Evolutionary conservation across 2,329 filamentous ascomycete species (phyloP).

Genomic region (Microdochium paspali): DNA sequence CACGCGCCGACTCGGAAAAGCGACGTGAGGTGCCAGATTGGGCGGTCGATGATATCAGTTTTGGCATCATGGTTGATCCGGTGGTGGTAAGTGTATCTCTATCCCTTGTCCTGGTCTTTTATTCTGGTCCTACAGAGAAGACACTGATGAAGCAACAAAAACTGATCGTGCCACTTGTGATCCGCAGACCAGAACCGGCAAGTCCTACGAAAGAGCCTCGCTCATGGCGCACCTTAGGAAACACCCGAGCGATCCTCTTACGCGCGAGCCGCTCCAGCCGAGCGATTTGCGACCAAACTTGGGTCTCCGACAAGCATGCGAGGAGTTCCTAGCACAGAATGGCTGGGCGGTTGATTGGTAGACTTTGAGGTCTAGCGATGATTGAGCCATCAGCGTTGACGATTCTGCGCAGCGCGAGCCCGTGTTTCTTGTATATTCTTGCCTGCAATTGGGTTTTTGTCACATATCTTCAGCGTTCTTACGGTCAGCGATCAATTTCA

Average conservation of each 20-base stretch:
- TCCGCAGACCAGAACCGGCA: conserved; percentile 68
- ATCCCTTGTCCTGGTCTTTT: not conserved
- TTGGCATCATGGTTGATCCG: conserved; percentile 65
- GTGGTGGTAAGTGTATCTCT: conserved; percentile 35
- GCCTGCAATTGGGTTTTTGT: no score
- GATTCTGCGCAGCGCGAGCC: no score
- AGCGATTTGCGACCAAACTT: conserved; percentile 74
- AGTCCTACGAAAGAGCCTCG: conserved; percentile 80
- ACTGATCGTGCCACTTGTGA: no score
- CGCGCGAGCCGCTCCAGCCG: conserved; percentile 60
- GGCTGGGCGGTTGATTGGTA: conserved; percentile 93
- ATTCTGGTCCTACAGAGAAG: no score
- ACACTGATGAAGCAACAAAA: no score
- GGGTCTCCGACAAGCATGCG: conserved; percentile 69
- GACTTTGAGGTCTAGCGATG: no score
- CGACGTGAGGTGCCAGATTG: conserved; percentile 62
- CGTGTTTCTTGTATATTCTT: no score
- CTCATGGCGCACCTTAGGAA: conserved; percentile 79
- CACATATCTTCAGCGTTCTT: no score
- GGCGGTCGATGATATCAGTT: conserved; percentile 67
- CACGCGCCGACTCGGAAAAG: conserved; percentile 32
- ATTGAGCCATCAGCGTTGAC: no score
- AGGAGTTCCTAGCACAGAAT: conserved; percentile 76
- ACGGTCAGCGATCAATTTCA: no score
- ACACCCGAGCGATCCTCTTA: conserved; percentile 70